phyloP scores from a whole-genome alignment of 2,329 filamentous ascomycete species.

The Fusarium verticillioides region DNA sequence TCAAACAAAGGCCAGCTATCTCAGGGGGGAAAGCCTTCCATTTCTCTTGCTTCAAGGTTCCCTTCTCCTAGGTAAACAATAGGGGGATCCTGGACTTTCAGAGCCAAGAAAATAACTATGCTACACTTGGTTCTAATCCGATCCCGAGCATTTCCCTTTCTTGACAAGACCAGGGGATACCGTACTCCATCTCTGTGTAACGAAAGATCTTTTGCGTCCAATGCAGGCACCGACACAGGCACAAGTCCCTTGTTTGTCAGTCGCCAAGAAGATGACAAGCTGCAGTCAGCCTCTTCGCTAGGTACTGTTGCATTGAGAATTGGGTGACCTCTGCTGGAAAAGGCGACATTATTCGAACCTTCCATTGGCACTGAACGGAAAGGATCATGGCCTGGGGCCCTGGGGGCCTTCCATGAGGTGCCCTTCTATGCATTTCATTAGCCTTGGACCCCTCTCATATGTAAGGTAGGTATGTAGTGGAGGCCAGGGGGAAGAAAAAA shows the following conservation, averaged over 20 bases:
- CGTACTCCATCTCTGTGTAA: slow-evolving; percentile 25
- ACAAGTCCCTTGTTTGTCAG: slow-evolving; percentile 6
- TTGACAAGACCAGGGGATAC: not conserved
- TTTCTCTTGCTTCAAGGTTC: not conserved
- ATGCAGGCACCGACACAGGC: slow-evolving; percentile 9
- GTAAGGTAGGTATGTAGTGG: too few relatives aligned
- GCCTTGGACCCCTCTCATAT: slow-evolving; percentile 16
- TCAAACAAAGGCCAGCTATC: slow-evolving; percentile 3
- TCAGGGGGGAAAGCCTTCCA: slow-evolving; percentile 2
- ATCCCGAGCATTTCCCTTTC: slow-evolving; percentile 9
- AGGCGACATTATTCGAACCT: not conserved
- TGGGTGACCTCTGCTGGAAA: slow-evolving; percentile 5
- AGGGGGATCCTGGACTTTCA: slow-evolving; percentile 1
- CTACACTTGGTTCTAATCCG: slow-evolving; percentile 9
- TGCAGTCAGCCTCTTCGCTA: slow-evolving; percentile 27
- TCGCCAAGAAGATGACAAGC: slow-evolving; percentile 16
- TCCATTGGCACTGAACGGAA: not conserved
- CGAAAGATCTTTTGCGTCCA: slow-evolving; percentile 25
- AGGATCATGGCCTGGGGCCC: not conserved
- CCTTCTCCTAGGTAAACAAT: not conserved
- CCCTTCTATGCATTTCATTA: not conserved
- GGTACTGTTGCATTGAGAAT: slow-evolving; percentile 2
- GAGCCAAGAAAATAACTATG: slow-evolving; percentile 19
- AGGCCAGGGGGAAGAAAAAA: not conserved
- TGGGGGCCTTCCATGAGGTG: not conserved